Evolutionary conservation across 1,284 basidiomycete genomes (phyloP), one percentile per base, ranked within the genome.

Genomic region (Tilletiaria anomala): DNA sequence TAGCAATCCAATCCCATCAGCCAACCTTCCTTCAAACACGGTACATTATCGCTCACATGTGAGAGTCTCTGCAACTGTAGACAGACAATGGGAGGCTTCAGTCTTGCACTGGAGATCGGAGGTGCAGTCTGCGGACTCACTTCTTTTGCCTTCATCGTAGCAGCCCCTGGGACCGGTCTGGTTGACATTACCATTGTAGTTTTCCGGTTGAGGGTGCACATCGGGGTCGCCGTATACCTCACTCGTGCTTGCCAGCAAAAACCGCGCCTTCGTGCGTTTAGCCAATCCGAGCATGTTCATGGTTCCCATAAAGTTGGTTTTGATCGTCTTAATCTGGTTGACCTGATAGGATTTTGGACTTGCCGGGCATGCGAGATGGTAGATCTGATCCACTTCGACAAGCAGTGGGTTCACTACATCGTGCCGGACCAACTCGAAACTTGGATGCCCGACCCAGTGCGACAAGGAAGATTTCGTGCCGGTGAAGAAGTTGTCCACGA

Each of bases 401-500:
- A 55, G 35, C 22, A 60, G 43, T 6, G 55, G 48, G 18, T 60
- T 47, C 14, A 60, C 55, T 16, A 97, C 83, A 68, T 97, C 91
- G 69, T 96, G 91, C 46, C 91, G 78, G 51, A 96, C 84, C 70
- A 96, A 74, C 70, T 96, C 91, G 58, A 97, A 97, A 72, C 94
- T 94, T 47, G 91, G 91, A 69, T 97, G 91, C 2, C 91, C 91
- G 50, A 88, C 53, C 69, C 69, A 70, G 31, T 68, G 67, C 6
- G 60, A 51, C 3, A 94, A 79, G 39, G 87, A 89, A 23, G 84
- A 88, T 70, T 89, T 89, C 41, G 83, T 84, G 16, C 91, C 91
- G 17, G 89, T 94, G 73, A 96, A 96, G 69, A 96, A 96, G 72
- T 94, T 94, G 73, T 96, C 91, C 42, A 96, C 71, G 44, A 96